Base-by-base conservation (phyloP, 140 eudicot species). In the Flaveria floridana region DNA sequence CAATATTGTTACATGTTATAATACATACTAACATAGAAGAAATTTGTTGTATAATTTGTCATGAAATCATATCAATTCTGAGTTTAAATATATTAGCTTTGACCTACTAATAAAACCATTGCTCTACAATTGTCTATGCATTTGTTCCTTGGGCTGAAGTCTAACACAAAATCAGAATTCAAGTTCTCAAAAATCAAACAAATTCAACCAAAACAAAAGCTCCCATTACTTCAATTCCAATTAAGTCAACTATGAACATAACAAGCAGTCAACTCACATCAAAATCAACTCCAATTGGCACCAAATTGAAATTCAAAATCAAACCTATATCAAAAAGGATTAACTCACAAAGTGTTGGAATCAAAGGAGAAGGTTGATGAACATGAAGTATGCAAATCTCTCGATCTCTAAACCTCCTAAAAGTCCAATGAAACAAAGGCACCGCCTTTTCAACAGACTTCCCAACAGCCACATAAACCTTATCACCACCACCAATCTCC, bases 401-500 rank as follows among this genome's bases (percentile, higher is more conserved):
- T 39, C 65, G 68, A 53, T 69, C 83, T 26, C 71, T 78, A 77
- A 89, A 91, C 78, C 71, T 76, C 55, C 80, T 63, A 47, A 82
- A 70, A 76, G 88, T 75, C 97, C 96, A 91, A 11, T 79, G 84
- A 19, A 91, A 82, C 91, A 91, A 80, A 75, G 85, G 65, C 48
- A 76, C 82, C 7, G 86, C 80, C 80, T 89, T 91, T 11, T 79
- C 84, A 57, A 80, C 80, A 7, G 89, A 83, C 76, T 76, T 91
- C 57, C 97, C 97, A 20, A 91, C 94, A 5, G 96, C 97, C 79
- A 91, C 96, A 71, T 79, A 74, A 19, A 91, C 90, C 62, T 53
- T 82, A 52, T 78, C 84, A 53, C 58, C 77, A 14, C 63, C 87
- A 37, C 19, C n/a, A 51, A 19, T 65, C 15, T 79, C 84, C 75